These are phyloP conservation scores for Diplocarpon rosae DNA, from an alignment of 2,329 filamentous ascomycete species.

Conservation along the genomic window DNA sequence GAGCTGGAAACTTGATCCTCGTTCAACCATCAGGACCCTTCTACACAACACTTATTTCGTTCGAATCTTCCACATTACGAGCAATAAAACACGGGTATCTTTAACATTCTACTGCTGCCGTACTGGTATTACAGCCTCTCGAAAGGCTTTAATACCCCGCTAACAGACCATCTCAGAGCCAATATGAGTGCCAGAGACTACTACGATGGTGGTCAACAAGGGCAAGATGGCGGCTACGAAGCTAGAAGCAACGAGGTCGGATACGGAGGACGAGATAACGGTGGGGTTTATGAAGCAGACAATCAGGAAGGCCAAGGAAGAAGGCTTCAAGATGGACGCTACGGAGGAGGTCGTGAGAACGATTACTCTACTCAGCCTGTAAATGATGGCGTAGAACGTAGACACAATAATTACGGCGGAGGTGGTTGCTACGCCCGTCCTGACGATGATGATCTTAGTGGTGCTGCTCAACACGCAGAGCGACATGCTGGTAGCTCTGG, in stretches of 20 bases:
- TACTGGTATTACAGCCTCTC: too few relatives aligned
- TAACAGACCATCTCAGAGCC: conserved; percentile 3
- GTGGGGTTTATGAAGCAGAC: not conserved
- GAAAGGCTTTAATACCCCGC: not conserved
- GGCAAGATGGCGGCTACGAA: conserved; percentile 11
- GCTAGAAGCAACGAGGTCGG: conserved; percentile 6
- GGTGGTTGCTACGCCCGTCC: conserved; percentile 27
- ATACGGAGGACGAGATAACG: conserved; percentile 13
- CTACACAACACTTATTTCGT: too few relatives aligned
- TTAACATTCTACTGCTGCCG: too few relatives aligned
- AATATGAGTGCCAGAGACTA: conserved; percentile 11
- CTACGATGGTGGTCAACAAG: conserved; percentile 11
- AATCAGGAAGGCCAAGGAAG: conserved; percentile 1
- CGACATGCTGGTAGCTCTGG: conserved; percentile 40
- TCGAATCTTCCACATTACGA: too few relatives aligned
- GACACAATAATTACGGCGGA: conserved; percentile 12
- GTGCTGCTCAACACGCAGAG: conserved; percentile 43
- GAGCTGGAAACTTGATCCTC: not conserved
- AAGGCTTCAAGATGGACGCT: conserved; percentile 5
- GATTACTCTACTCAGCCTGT: conserved; percentile 5
- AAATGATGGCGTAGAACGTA: not conserved
- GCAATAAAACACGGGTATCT: too few relatives aligned
- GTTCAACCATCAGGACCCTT: too few relatives aligned
- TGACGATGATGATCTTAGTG: conserved; percentile 39
- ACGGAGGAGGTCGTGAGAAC: conserved; percentile 4